phyloP scores from a whole-genome alignment of 2,329 filamentous ascomycete species.

The Ascochyta lentis region DNA sequence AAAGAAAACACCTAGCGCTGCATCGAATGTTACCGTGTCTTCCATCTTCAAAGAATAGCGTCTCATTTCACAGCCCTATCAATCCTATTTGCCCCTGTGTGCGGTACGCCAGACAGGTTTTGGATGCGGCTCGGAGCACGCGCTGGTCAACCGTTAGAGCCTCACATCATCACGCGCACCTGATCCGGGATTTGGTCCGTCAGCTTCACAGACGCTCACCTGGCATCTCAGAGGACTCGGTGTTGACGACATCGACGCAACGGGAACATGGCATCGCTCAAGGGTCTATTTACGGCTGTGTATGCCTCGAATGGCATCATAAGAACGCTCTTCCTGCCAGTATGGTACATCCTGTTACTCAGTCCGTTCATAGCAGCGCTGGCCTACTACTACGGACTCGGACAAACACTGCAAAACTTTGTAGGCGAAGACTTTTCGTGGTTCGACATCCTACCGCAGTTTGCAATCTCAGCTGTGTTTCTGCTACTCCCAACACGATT shows the following conservation, averaged over 20 bases:
- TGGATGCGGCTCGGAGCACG: conserved; percentile 11
- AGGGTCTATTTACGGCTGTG: conserved; percentile 42
- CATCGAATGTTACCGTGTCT: conserved; percentile 12
- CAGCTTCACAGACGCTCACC: conserved; percentile 1
- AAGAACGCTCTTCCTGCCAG: conserved; percentile 44
- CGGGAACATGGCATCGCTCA: conserved; percentile 39
- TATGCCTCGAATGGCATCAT: conserved; percentile 43
- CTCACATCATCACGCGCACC: conserved; percentile 7
- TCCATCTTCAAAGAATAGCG: conserved; percentile 8
- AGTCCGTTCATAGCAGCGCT: conserved; percentile 40
- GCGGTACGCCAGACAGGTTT: conserved; percentile 8
- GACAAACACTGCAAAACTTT: conserved; percentile 23
- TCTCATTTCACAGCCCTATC: conserved; percentile 10
- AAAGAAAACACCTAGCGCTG: conserved; percentile 5
- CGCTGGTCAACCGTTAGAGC: conserved; percentile 2
- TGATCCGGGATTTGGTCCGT: conserved; percentile 9
- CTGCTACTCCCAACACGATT: conserved; percentile 40
- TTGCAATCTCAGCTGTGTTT: conserved; percentile 37
- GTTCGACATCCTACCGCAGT: conserved; percentile 39
- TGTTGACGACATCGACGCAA: conserved; percentile 9
- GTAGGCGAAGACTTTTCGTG: conserved; percentile 35
- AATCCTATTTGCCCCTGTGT: conserved; percentile 9
- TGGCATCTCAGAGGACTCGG: conserved; percentile 2
- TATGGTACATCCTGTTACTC: conserved; percentile 39
- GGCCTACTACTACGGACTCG: conserved; percentile 32